Conservation (phyloP, 495 filamentous ascomycete species). For the Lineolata rhizophorae region DNA sequence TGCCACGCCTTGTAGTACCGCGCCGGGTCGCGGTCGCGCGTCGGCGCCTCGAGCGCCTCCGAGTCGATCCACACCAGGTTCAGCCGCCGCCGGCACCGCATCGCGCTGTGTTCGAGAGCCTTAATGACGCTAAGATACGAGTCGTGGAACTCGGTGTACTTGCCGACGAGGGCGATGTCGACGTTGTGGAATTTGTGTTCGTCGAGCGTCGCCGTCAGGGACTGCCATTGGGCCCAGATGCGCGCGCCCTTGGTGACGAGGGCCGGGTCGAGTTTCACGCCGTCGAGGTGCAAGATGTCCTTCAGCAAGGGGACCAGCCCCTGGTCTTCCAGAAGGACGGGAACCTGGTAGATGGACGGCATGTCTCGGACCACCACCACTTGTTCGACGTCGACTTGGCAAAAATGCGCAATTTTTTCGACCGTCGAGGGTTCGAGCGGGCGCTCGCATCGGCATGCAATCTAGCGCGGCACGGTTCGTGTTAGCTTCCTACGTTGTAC, state of each 20-base stretch:
- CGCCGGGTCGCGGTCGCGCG: constrained; percentile 32
- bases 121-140: constrained; percentile 67
- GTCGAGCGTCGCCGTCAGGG: constrained; percentile 38
- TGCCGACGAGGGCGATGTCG: constrained; percentile 73
- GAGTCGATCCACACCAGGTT: constrained; percentile 69
- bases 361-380: constrained; percentile 77
- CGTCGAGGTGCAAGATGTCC: constrained; percentile 35
- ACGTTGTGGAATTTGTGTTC: constrained; percentile 37
- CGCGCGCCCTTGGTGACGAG: constrained; percentile 32
- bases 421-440: constrained; percentile 52
- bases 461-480: constrained; percentile 21
- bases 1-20: constrained; percentile 84
- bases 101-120: constrained; percentile 72
- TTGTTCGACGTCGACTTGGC: constrained; percentile 59
- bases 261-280: constrained; percentile 21
- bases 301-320: constrained; percentile 40
- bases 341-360: constrained; percentile 75
- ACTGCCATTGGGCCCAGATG: constrained; percentile 58
- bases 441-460: constrained; percentile 75
- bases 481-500: too few relatives aligned
- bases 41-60: constrained; percentile 50
- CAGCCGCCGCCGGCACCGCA: constrained; percentile 64
- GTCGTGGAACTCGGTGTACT: constrained; percentile 69
- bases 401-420: constrained; percentile 71
- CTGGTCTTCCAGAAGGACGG: constrained; percentile 67